Evolutionary conservation across 2,329 filamentous ascomycete species (phyloP).

Genomic region (Pseudogymnoascus sp.): DNA sequence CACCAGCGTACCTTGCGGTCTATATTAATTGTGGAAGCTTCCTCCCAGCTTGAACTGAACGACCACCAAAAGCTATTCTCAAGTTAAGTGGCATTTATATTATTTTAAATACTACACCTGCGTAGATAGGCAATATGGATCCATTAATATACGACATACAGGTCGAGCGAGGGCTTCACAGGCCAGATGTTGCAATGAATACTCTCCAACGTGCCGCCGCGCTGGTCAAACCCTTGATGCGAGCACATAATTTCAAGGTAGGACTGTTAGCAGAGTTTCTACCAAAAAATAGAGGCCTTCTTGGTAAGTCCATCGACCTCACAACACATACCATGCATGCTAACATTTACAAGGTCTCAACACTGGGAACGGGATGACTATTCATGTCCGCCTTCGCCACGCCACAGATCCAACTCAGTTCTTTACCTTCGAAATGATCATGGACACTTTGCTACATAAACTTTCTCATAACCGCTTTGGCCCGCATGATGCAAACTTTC

Average conservation of each 20-base stretch:
- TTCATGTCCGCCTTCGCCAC: conserved; percentile 75
- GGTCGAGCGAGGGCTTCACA: conserved; percentile 1
- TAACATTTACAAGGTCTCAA: conserved; percentile 54
- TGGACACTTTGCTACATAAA: conserved; percentile 92
- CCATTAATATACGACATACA: neutral
- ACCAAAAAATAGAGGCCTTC: conserved; percentile 62
- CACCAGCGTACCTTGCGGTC: neutral
- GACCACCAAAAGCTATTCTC: neutral
- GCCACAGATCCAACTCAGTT: conserved; percentile 68
- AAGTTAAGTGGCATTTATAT: neutral
- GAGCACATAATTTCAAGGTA: conserved; percentile 74
- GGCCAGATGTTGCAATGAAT: conserved; percentile 21
- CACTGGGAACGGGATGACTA: conserved; percentile 65
- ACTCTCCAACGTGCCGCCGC: conserved; percentile 75
- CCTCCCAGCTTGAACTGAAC: neutral
- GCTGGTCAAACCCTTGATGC: conserved; percentile 90
- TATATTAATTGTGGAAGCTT: neutral
- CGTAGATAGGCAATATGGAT: neutral
- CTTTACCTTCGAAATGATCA: conserved; percentile 67
- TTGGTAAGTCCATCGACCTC: conserved; percentile 44
- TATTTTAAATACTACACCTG: neutral
- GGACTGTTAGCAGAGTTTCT: conserved; percentile 77
- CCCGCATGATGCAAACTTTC: conserved; percentile 74
- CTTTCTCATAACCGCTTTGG: conserved; percentile 81
- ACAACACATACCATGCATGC: neutral